Percentiles rank a stretch among this genome's conserved stretches.
phyloP scores from a whole-genome alignment of 495 filamentous ascomycete genomes.

The Trichoderma erinaceum region DNA sequence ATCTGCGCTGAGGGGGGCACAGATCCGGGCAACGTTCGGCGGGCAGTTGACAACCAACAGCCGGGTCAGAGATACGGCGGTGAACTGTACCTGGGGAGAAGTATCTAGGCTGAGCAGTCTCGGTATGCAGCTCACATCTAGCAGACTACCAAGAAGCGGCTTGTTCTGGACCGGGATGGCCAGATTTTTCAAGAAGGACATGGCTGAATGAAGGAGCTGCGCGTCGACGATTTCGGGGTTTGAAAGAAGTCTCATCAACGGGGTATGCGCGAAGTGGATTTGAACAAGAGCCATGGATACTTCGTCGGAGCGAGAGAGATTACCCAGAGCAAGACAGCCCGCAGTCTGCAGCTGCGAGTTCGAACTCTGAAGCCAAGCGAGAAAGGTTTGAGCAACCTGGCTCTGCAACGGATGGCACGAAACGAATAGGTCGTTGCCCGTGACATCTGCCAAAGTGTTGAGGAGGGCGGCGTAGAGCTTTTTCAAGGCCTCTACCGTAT shows the following conservation, averaged over 20 bases:
- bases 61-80: slow-evolving; percentile 60
- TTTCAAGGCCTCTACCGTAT: slow-evolving; percentile 47
- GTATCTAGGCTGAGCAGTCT: slow-evolving; percentile 54
- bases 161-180: slow-evolving; percentile 64
- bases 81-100: slow-evolving; percentile 64
- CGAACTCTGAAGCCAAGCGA: slow-evolving; percentile 38
- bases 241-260: slow-evolving; percentile 48
- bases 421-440: slow-evolving; percentile 50
- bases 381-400: slow-evolving; percentile 43
- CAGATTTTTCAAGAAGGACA: slow-evolving; percentile 76
- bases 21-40: slow-evolving; percentile 48
- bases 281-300: slow-evolving; percentile 53
- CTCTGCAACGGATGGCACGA: slow-evolving; percentile 27
- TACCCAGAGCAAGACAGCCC: slow-evolving; percentile 70
- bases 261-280: slow-evolving; percentile 45
- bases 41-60: slow-evolving; percentile 55
- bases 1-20: slow-evolving; percentile 35
- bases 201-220: slow-evolving; percentile 57
- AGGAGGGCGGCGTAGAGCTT: slow-evolving; percentile 52
- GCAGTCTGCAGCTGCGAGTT: slow-evolving; percentile 55
- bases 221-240: slow-evolving; percentile 25
- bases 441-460: slow-evolving; percentile 57
- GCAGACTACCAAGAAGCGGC: slow-evolving; percentile 46
- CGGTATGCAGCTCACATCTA: slow-evolving; percentile 46
- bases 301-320: slow-evolving; percentile 66